phyloP scores from a whole-genome alignment of 306 rosid genomes.

The Rosa multiflora region DNA sequence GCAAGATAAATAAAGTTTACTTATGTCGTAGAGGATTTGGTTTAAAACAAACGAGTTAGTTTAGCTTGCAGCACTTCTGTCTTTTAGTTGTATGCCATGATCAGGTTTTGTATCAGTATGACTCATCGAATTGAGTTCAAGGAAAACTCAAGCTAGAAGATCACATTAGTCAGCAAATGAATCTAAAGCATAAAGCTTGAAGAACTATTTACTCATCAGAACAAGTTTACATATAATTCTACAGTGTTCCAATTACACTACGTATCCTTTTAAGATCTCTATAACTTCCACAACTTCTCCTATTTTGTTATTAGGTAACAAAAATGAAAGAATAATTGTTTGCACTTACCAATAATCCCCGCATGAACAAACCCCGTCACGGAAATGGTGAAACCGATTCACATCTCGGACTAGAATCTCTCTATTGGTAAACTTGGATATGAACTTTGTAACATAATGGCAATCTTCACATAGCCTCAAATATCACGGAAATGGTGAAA shows the following conservation, averaged over 20 bases:
- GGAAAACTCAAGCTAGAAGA: not conserved
- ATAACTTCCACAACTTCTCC: constrained; percentile 5
- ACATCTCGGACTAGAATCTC: constrained; percentile 93
- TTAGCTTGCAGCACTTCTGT: not conserved
- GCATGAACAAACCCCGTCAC: constrained; percentile 79
- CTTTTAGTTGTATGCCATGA: not conserved
- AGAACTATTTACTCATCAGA: not conserved
- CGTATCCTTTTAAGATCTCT: constrained; percentile 18
- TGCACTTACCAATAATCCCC: constrained; percentile 86
- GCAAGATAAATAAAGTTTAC: no score
- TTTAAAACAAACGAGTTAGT: no score
- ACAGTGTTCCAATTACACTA: constrained; percentile 1
- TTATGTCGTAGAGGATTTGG: no score
- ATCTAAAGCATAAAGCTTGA: not conserved
- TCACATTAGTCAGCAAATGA: not conserved
- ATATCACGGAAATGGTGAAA: constrained; percentile 81
- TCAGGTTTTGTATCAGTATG: not conserved
- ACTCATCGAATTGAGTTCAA: not conserved
- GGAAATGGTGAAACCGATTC: constrained; percentile 86
- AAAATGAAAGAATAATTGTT: constrained; percentile 6
- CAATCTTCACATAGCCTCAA: constrained; percentile 94
- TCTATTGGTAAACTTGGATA: constrained; percentile 72
- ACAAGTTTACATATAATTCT: not conserved
- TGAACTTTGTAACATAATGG: constrained; percentile 77
- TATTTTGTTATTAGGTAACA: not conserved